Percentiles rank a stretch among this genome's conserved stretches.
Evolutionary conservation across 805 yeast genomes (phyloP).

Genomic region (Candida patagonica): DNA sequence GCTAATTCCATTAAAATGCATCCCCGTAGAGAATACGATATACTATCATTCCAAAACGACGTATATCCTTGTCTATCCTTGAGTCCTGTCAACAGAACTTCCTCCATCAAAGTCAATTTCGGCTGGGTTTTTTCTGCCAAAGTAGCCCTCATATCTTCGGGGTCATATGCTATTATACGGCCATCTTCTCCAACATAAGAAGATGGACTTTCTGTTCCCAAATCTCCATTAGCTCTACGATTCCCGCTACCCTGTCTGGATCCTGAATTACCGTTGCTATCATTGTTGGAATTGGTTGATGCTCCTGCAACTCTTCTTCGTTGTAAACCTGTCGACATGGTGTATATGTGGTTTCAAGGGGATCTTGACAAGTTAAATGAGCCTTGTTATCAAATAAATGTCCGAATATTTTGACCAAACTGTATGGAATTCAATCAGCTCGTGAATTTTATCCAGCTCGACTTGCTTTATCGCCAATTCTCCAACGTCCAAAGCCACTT

Average conservation of each 20-base stretch:
- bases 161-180: constrained; percentile 76
- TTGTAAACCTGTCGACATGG: constrained; percentile 19
- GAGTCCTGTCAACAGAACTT: constrained; percentile 83
- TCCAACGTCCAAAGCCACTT: no score
- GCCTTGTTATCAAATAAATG: no score
- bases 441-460: no score
- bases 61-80: constrained; percentile 94
- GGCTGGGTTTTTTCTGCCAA: constrained; percentile 47
- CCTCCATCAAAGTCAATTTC: constrained; percentile 87
- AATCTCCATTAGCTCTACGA: constrained; percentile 2
- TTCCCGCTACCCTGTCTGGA: no score
- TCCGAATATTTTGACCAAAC: no score
- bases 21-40: constrained; percentile 92
- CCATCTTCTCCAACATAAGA: constrained; percentile 25
- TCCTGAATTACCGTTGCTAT: background rate
- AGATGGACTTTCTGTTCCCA: background rate
- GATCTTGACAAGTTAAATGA: no score
- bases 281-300: background rate
- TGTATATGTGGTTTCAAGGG: no score
- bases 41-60: constrained; percentile 97
- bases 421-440: no score
- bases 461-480: no score
- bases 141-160: constrained; percentile 47
- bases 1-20: constrained; percentile 89
- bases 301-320: constrained; percentile 22